Base-by-base conservation (phyloP, 2,329 filamentous ascomycete species). In the Diplocarpon mali region DNA sequence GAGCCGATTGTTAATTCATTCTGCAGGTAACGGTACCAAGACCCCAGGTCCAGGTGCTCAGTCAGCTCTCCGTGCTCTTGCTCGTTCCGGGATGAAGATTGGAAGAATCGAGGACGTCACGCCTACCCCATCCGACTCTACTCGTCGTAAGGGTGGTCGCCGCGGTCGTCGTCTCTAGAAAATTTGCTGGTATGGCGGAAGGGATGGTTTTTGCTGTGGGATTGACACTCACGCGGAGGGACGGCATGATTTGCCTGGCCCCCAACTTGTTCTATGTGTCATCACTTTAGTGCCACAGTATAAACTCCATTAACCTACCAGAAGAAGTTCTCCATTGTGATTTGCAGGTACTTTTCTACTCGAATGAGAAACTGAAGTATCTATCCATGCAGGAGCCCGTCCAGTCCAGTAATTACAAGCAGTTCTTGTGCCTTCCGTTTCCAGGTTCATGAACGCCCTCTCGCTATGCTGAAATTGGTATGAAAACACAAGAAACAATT, bases 51-150 rank as follows among this genome's bases (percentile, higher is more conserved):
- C 92, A 65, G 93, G 92, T 78, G 92, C 92, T 62, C 93, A 98
- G 78, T 96, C 92, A 57, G 92, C 92, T 65, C 90, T 98, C 73
- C 92, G 92, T 69, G 93, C 92, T 64, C 84, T 98, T 61, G 92
- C 92, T 69, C 93, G 92, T 80, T 88, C 92, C 63, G 92, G 92
- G 69, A 98, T 98, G 93, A 93, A 90, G 79, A 98, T 98, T 64
- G 92, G 92, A 69, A 85, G 92, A 68, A 98, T 98, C 65, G 92
- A 98, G 84, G 92, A 98, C 70, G 92, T 98, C 57, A 98, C 93
- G 64, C 92, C 92, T 64, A 98, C 92, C 53, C 92, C 93, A 64
- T 98, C 92, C 71, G 92, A 98, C 75, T 95, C 87, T 70, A 98
- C 92, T 66, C 86, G 92, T 75, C 89, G 90, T 78, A 98, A 98